Percentiles rank a stretch among this genome's conserved stretches.
These are phyloP conservation scores for Picea glauca DNA, from an alignment of 75 land plant species.

Conservation along the genomic window DNA sequence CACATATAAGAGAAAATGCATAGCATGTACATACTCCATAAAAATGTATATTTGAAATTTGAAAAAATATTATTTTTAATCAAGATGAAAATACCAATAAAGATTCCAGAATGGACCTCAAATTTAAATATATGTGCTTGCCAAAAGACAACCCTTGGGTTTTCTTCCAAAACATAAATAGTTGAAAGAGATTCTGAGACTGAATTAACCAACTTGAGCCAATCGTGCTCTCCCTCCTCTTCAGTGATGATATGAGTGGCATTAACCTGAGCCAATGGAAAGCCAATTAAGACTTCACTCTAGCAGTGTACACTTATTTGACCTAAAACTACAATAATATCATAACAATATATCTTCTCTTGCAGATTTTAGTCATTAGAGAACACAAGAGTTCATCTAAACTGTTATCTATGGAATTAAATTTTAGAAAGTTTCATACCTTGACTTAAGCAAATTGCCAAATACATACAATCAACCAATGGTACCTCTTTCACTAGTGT, in stretches of 20 bases:
- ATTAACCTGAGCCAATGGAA: constrained; percentile 50
- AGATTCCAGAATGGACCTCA: constrained; percentile 40
- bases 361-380: neutral
- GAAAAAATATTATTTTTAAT: constrained; percentile 1
- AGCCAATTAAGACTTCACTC: constrained; percentile 3
- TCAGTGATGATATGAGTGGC: constrained; percentile 64
- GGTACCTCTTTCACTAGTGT: constrained; percentile 66
- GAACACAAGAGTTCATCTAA: neutral
- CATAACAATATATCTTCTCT: neutral
- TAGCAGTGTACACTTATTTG: neutral
- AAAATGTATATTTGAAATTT: neutral
- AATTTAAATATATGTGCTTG: constrained; percentile 56
- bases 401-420: neutral
- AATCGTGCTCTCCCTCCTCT: constrained; percentile 62
- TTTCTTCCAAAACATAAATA: constrained; percentile 15
- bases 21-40: neutral
- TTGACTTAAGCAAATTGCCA: neutral
- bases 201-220: constrained; percentile 29
- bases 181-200: constrained; percentile 33
- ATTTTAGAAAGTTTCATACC: neutral
- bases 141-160: constrained; percentile 47
- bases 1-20: neutral
- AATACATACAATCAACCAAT: constrained; percentile 1
- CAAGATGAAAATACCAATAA: constrained; percentile 1
- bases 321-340: neutral